A percentile compares a stretch with the other conserved stretches of the same genome.
phyloP scores from a whole-genome alignment of 495 filamentous ascomycete genomes.

The Neurospora sp. region DNA sequence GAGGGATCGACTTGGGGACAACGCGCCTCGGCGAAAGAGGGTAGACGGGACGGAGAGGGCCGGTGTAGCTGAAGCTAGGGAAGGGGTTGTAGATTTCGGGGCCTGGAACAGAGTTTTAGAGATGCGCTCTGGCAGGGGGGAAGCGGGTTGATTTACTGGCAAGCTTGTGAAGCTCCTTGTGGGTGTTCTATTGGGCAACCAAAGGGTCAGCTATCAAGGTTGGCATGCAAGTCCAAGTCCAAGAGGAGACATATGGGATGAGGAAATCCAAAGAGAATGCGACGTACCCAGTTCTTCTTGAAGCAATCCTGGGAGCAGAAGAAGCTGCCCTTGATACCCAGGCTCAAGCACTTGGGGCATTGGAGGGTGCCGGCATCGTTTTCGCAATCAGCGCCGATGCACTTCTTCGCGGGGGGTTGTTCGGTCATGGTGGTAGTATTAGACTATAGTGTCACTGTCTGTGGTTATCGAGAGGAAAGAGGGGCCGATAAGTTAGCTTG shows the following conservation, averaged over 20 bases:
- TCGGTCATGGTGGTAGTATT: constrained; percentile 28
- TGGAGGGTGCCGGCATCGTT: constrained; percentile 79
- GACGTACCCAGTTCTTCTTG: constrained; percentile 90
- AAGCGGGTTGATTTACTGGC: constrained; percentile 64
- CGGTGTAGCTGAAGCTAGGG: constrained; percentile 73
- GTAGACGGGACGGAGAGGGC: constrained; percentile 75
- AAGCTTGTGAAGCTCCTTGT: constrained; percentile 79
- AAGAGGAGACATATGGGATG: not conserved
- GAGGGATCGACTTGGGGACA: constrained; percentile 69
- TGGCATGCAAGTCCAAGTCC: not conserved
- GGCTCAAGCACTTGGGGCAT: constrained; percentile 88
- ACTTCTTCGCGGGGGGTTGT: constrained; percentile 50
- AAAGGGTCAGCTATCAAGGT: constrained; percentile 3
- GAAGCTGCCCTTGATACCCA: constrained; percentile 76
- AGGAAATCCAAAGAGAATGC: not conserved
- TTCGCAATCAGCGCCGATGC: constrained; percentile 66
- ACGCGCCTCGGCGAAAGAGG: constrained; percentile 66
- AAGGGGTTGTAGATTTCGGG: constrained; percentile 85
- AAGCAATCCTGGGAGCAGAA: constrained; percentile 99
- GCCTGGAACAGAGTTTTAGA: constrained; percentile 79
- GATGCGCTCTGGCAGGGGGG: constrained; percentile 58
- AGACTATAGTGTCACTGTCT: not conserved
- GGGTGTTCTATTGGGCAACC: constrained; percentile 48
- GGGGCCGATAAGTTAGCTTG: not conserved
- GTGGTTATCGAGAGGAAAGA: not conserved